Evolutionary conservation across 2,329 filamentous ascomycete genomes (phyloP).

Genomic region (Aureobasidium musti): DNA sequence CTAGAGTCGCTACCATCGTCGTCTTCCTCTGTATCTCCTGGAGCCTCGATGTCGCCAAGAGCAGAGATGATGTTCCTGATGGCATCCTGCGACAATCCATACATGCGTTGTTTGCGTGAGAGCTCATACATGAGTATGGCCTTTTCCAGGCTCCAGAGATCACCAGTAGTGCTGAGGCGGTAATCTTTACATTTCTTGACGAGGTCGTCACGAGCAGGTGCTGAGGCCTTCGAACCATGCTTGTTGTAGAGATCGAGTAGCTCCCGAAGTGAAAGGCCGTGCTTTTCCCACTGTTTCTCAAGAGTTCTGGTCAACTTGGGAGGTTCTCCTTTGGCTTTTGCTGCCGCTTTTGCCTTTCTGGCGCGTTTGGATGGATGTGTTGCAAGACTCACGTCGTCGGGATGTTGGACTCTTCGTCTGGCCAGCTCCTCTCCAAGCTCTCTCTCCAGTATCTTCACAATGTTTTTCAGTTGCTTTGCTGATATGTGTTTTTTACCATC

Average conservation of each 20-base stretch:
- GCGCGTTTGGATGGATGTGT: neutral
- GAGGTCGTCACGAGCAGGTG: neutral
- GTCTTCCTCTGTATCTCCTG: neutral
- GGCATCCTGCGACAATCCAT: neutral
- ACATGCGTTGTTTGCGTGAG: neutral
- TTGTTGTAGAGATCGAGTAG: neutral
- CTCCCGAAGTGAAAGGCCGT: neutral
- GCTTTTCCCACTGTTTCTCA: conserved; percentile 4
- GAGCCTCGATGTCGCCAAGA: neutral
- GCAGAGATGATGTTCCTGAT: neutral
- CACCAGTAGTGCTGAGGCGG: neutral
- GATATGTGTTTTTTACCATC: neutral
- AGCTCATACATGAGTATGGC: conserved; percentile 8
- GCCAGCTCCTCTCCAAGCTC: neutral
- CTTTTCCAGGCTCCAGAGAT: conserved; percentile 10
- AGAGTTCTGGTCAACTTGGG: neutral
- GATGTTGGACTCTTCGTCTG: neutral
- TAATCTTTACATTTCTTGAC: conserved; percentile 2
- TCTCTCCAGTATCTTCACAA: neutral
- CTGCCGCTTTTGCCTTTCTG: neutral
- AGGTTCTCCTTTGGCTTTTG: conserved; percentile 5
- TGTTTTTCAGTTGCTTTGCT: neutral
- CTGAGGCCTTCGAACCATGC: neutral
- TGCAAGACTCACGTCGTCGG: neutral
- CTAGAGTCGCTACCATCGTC: neutral